A percentile compares a stretch with the other conserved stretches of the same genome.
These are phyloP conservation scores for Bolboschoenus planiculmis DNA, from an alignment of 176 grass and related monocot species.

Conservation along the genomic window DNA sequence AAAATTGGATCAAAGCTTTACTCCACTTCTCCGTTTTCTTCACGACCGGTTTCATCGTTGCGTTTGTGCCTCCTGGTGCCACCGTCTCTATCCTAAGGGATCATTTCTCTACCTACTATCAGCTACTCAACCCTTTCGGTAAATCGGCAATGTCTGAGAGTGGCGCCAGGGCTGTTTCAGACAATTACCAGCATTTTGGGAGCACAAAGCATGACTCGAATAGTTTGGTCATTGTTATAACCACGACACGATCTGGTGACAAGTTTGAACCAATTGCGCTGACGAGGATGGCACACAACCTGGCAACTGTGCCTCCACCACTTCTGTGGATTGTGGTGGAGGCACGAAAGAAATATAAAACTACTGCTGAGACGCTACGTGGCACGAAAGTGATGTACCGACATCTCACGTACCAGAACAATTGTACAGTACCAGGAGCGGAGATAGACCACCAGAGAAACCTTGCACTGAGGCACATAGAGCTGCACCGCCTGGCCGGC, in stretches of 20 bases:
- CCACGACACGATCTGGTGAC: conserved; percentile 27
- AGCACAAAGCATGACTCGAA: background rate
- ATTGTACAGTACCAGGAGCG: conserved; percentile 3
- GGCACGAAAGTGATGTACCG: conserved; percentile 47
- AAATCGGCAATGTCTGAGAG: background rate
- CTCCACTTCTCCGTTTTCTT: conserved; percentile 51
- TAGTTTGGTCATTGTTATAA: conserved; percentile 48
- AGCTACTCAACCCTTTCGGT: background rate
- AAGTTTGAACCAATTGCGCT: conserved; percentile 31
- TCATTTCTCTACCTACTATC: background rate
- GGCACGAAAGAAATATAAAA: conserved; percentile 14
- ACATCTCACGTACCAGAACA: conserved; percentile 38
- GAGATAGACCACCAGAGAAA: conserved; percentile 36
- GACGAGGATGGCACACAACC: conserved; percentile 38
- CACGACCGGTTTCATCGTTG: conserved; percentile 28
- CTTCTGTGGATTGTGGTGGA: conserved; percentile 55
- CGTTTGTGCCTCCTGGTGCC: conserved; percentile 18
- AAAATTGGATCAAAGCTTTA: conserved; percentile 23
- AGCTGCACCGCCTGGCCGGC: conserved; percentile 37
- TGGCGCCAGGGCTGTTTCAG: background rate
- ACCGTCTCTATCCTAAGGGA: background rate
- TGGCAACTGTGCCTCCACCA: conserved; percentile 38
- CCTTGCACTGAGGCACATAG: conserved; percentile 43
- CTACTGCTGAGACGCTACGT: conserved; percentile 26
- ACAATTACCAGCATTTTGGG: background rate